These are phyloP conservation scores for Samsoniella hepiali DNA, from an alignment of 2,329 filamentous ascomycete genomes.

Conservation along the genomic window DNA sequence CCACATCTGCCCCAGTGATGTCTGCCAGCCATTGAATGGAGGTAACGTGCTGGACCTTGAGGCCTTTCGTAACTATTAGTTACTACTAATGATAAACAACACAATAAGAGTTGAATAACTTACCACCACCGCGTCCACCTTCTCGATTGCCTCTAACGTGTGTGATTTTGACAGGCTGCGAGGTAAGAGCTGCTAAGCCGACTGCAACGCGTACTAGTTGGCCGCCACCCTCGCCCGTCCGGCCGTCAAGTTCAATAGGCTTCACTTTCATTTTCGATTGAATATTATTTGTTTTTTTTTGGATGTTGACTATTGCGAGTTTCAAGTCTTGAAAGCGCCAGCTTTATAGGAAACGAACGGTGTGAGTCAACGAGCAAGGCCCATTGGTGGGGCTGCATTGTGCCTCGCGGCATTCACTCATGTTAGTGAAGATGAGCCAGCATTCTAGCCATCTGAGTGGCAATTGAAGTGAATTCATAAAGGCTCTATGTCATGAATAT, in stretches of 20 bases:
- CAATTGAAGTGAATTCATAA: neutral
- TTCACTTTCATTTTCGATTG: conserved; percentile 26
- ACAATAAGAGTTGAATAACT: conserved; percentile 8
- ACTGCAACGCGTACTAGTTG: conserved; percentile 58
- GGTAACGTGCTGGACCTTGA: conserved; percentile 59
- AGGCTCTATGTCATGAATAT: neutral
- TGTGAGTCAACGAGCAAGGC: conserved; percentile 13
- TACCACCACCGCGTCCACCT: conserved; percentile 28
- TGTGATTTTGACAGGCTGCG: conserved; percentile 49
- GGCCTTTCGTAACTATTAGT: conserved; percentile 37
- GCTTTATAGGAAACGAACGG: conserved; percentile 8
- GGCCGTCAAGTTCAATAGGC: conserved; percentile 51
- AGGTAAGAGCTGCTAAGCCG: conserved; percentile 53
- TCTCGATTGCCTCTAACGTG: conserved; percentile 55
- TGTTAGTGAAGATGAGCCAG: neutral
- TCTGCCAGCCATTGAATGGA: conserved; percentile 53
- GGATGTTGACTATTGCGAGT: neutral
- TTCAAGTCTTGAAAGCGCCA: neutral
- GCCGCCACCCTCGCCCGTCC: conserved; percentile 59
- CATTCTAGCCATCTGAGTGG: neutral
- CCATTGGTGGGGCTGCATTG: conserved; percentile 5
- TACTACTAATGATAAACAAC: no score
- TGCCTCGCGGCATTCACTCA: neutral
- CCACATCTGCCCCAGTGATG: conserved; percentile 48
- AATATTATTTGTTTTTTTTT: neutral